Evolutionary conservation across 202 grass and related monocot species (phyloP).

Genomic region (Sporobolus alterniflorus): DNA sequence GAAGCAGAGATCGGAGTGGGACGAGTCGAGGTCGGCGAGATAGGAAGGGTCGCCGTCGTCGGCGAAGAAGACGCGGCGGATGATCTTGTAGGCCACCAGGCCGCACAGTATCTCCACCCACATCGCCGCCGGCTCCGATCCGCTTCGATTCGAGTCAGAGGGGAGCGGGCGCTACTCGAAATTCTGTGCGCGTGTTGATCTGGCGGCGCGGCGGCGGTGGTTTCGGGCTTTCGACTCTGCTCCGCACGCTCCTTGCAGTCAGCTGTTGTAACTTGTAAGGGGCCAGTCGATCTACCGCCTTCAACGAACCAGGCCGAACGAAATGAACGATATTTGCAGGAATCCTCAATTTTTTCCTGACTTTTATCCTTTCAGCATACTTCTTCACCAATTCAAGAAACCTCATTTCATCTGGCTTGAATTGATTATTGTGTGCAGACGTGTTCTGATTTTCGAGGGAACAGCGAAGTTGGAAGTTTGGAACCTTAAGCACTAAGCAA

Average conservation of each 20-base stretch:
- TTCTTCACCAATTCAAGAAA: not conserved
- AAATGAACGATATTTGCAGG: not conserved
- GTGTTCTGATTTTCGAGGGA: slow-evolving; percentile 21
- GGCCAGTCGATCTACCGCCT: not conserved
- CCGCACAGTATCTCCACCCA: slow-evolving; percentile 95
- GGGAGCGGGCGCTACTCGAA: not conserved
- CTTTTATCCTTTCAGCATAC: not conserved
- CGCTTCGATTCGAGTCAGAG: not conserved
- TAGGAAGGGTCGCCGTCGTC: slow-evolving; percentile 47
- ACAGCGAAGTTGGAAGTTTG: not conserved
- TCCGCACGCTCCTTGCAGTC: not conserved
- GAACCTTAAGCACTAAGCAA: slow-evolving; percentile 29
- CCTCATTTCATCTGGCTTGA: not conserved
- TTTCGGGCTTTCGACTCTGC: too few species aligned
- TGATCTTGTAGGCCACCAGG: slow-evolving; percentile 74
- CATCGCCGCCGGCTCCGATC: slow-evolving; percentile 45
- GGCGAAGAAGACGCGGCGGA: slow-evolving; percentile 56
- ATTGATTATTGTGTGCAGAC: not conserved
- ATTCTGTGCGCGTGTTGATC: not conserved
- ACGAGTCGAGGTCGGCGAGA: slow-evolving; percentile 71
- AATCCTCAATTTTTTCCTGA: not conserved
- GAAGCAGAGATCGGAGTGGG: slow-evolving; percentile 79
- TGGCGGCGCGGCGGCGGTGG: not conserved
- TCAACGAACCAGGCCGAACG: not conserved
- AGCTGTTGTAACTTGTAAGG: not conserved